Evolutionary conservation across 2,329 filamentous ascomycete genomes (phyloP), one percentile per base, ranked within the genome.

Genomic region (Stachybotrys elegans): DNA sequence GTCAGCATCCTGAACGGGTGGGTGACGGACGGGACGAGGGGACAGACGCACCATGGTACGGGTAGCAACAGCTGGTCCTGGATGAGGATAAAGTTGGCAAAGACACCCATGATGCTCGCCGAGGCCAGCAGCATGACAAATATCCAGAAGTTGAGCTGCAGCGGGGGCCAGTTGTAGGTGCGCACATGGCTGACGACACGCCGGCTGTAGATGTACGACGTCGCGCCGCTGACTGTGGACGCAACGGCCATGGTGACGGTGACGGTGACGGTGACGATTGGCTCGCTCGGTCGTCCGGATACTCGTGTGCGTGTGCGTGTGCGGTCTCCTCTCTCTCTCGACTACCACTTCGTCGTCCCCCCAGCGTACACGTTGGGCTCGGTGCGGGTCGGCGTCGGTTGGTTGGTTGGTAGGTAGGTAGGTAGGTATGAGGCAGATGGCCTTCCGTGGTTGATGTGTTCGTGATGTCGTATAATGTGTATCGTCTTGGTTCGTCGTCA

Each of bases 101-200:
- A 81, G 17, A 84, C 73, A 42, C 81, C 82, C 32, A 86, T 69
- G 48, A 83, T 76, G 43, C 72, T 74, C 43, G 72, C 68, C 5
- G 78, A 74, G 2, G 78, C 73, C 4, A 80, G 68, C 11, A 85
- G 67, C 75, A 85, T 84, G 51, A 84, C 67, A 40, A 85, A 67
- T 57, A 85, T 78, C 79, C 82, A 84, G 41, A 84, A 63, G 57
- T 84, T 84, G 46, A 86, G 71, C 61, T 83, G 78, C 43, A 79
- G 62, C n/a, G 79, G 78, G 16, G 82, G 82, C 82, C 82, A 86
- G 66, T 81, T 79, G 69, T 85, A 86, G 34, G 74, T 75, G 57
- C 78, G 76, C 4, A 81, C 61, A 51, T 69, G 65, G 40, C 59
- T 70, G 48, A 67, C 57, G 31, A 68, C 53, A 44, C 67, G 67